Conservation (phyloP, 2,329 filamentous ascomycete species). For the Eurotiales sp. region DNA sequence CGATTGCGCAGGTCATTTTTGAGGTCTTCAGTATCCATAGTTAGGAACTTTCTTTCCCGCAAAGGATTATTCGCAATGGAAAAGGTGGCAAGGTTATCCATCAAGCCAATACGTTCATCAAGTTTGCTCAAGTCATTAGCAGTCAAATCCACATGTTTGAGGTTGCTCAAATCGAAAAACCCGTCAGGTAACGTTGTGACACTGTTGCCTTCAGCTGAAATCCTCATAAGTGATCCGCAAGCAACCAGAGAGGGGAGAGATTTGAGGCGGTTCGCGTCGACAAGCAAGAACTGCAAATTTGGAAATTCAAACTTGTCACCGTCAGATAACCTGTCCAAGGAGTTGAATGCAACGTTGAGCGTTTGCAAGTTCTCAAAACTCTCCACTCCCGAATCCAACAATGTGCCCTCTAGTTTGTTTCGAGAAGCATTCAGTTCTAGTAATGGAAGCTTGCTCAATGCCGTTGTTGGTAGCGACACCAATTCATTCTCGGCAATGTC, state of each 20-base stretch:
- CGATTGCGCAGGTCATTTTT: slow-evolving; percentile 69
- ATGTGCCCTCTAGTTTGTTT: slow-evolving; percentile 69
- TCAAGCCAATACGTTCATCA: slow-evolving; percentile 71
- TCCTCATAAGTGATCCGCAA: slow-evolving; percentile 69
- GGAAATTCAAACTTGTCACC: slow-evolving; percentile 60
- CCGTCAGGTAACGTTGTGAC: slow-evolving; percentile 72
- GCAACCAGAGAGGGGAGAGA: slow-evolving; percentile 67
- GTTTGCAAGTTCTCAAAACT: slow-evolving; percentile 64
- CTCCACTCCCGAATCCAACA: slow-evolving; percentile 63
- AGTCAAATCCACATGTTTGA: slow-evolving; percentile 77
- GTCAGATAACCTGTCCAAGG: slow-evolving; percentile 54
- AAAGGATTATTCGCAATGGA: slow-evolving; percentile 86
- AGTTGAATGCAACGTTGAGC: slow-evolving; percentile 75
- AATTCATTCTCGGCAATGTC: slow-evolving; percentile 80
- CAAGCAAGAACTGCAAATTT: slow-evolving; percentile 65
- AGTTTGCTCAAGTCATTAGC: slow-evolving; percentile 77
- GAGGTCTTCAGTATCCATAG: slow-evolving; percentile 73
- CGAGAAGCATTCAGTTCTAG: slow-evolving; percentile 70
- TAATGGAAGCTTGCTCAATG: slow-evolving; percentile 64
- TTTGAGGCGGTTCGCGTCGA: slow-evolving; percentile 78
- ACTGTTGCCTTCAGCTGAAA: slow-evolving; percentile 78
- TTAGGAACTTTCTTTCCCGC: slow-evolving; percentile 79
- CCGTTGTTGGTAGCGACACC: slow-evolving; percentile 65
- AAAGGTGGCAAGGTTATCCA: slow-evolving; percentile 73
- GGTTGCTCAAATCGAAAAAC: slow-evolving; percentile 62